phyloP scores from a whole-genome alignment of 305 asterid species.

The Solanum aculeatissimum region DNA sequence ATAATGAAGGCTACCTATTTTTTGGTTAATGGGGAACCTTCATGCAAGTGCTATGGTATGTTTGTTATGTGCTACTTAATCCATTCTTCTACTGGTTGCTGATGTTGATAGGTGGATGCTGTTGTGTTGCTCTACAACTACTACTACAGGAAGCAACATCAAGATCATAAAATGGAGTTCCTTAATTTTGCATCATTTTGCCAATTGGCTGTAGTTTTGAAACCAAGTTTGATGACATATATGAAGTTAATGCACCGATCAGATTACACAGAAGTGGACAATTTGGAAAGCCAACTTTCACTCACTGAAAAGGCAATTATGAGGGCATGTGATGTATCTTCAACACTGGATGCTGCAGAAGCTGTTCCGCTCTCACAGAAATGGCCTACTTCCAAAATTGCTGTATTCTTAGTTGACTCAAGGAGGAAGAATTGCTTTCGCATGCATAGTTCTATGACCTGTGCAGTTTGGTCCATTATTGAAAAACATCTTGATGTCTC shows the following conservation, averaged over 20 bases:
- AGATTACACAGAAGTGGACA: conserved; percentile 4
- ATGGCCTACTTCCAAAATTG: conserved; percentile 16
- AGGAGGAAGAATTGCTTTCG: conserved; percentile 11
- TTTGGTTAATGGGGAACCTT: not conserved
- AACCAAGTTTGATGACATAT: conserved; percentile 12
- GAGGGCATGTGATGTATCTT: conserved; percentile 16
- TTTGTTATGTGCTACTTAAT: not conserved
- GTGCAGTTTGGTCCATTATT: conserved; percentile 12
- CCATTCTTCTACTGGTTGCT: not conserved
- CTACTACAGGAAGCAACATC: conserved; percentile 10
- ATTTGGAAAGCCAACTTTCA: conserved; percentile 16
- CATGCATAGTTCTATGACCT: conserved; percentile 3
- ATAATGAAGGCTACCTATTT: not conserved
- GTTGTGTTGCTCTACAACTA: conserved; percentile 20
- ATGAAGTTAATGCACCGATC: conserved; percentile 13
- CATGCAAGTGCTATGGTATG: not conserved
- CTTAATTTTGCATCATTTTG: conserved; percentile 11
- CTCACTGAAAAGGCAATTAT: conserved; percentile 14
- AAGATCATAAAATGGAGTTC: not conserved
- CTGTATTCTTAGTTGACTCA: conserved; percentile 8
- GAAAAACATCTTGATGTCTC: conserved; percentile 10
- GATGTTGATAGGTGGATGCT: conserved; percentile 11
- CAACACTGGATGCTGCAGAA: conserved; percentile 1
- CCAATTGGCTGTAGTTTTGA: conserved; percentile 12
- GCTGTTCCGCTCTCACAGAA: not conserved